Conservation (phyloP, 345 rosid genomes). For the Syzygium aromaticum region DNA sequence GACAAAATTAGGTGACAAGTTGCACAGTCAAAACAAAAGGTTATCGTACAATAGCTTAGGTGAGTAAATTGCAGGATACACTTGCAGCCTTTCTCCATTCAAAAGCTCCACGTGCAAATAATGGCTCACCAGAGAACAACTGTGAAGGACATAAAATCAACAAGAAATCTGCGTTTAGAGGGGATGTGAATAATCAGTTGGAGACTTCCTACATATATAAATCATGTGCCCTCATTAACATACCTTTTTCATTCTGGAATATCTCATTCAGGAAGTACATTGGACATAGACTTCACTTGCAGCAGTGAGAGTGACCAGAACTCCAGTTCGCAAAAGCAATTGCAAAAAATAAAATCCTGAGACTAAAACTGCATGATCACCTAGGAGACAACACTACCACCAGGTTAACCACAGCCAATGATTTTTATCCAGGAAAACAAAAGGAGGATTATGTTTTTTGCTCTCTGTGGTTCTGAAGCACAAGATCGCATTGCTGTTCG, state of each 20-base stretch:
- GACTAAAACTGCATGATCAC: neutral
- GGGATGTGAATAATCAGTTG: neutral
- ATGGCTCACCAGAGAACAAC: constrained; percentile 78
- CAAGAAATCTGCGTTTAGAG: neutral
- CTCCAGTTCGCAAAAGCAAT: neutral
- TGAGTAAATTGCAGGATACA: constrained; percentile 69
- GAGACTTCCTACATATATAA: neutral
- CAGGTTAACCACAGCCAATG: neutral
- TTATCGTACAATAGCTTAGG: constrained; percentile 61
- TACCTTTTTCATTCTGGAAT: constrained; percentile 13
- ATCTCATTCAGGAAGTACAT: neutral
- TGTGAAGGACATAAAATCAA: constrained; percentile 7
- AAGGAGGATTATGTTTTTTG: neutral
- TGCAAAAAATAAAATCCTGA: neutral
- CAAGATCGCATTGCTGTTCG: neutral
- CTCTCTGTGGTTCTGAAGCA: neutral
- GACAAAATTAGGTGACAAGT: neutral
- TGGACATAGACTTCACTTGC: neutral
- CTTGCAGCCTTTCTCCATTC: constrained; percentile 48
- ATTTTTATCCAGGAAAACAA: neutral
- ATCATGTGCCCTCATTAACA: neutral
- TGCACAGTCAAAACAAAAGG: neutral
- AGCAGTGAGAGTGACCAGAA: neutral
- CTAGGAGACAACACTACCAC: neutral
- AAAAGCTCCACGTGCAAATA: constrained; percentile 61